These are phyloP conservation scores for Candida loeiensis DNA, from an alignment of 805 yeast genomes.

Conservation along the genomic window DNA sequence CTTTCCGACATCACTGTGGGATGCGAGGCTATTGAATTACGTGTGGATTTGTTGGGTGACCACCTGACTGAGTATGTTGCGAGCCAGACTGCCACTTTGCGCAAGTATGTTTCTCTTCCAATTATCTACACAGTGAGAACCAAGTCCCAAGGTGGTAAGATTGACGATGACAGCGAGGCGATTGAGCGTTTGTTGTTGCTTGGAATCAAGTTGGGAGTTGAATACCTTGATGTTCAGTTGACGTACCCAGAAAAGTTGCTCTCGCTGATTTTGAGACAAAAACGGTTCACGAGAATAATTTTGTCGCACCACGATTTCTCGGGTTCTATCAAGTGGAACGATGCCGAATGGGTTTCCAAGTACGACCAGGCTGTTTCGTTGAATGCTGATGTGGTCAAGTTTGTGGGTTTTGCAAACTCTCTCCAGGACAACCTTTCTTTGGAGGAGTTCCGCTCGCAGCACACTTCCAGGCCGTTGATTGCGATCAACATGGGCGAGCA, in stretches of 20 bases:
- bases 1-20: constrained; percentile 62
- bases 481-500: constrained; percentile 76
- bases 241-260: constrained; percentile 57
- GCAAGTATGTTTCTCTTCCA: constrained; percentile 65
- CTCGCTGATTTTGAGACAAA: constrained; percentile 47
- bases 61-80: constrained; percentile 56
- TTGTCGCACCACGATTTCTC: constrained; percentile 79
- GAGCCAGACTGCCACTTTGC: constrained; percentile 66
- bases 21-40: constrained; percentile 75
- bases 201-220: constrained; percentile 77
- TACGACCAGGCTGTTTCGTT: constrained; percentile 63
- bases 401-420: constrained; percentile 71
- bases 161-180: constrained; percentile 52
- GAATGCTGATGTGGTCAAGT: constrained; percentile 72
- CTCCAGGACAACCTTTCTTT: constrained; percentile 67
- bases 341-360: constrained; percentile 70
- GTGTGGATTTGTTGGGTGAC: constrained; percentile 67
- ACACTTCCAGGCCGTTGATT: constrained; percentile 61
- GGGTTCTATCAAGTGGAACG: constrained; percentile 61
- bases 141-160: constrained; percentile 73
- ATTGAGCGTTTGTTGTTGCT: constrained; percentile 51
- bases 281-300: constrained; percentile 65
- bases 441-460: constrained; percentile 63
- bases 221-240: constrained; percentile 76
- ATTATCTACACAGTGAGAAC: constrained; percentile 81